Evolutionary conservation across 208 protist genomes (phyloP).

Genomic region (Crithidia expoeki): DNA sequence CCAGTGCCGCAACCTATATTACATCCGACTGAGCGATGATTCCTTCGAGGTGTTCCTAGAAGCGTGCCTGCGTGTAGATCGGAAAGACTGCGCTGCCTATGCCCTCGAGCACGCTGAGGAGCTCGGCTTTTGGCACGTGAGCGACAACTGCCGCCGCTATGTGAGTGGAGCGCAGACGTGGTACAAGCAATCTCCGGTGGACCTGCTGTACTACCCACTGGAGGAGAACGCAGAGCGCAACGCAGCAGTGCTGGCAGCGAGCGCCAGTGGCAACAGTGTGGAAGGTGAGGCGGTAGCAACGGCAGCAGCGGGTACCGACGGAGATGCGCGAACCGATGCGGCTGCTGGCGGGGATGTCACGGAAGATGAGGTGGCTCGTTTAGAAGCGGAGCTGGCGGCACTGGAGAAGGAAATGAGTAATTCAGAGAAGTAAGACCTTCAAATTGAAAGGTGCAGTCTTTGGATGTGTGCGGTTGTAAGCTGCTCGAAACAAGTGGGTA

Average conservation of each 20-base stretch:
- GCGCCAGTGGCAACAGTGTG: background rate
- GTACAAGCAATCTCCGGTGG: slow-evolving; percentile 79
- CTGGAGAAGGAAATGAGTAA: slow-evolving; percentile 59
- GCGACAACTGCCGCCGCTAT: slow-evolving; percentile 80
- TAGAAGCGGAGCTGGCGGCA: slow-evolving; percentile 85
- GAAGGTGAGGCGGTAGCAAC: slow-evolving; percentile 1
- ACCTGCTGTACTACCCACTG: slow-evolving; percentile 81
- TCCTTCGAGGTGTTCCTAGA: slow-evolving; percentile 89
- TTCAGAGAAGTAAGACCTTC: too few species aligned
- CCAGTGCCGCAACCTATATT: slow-evolving; percentile 85
- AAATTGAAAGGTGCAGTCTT: too few species aligned
- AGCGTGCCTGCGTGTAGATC: slow-evolving; percentile 87
- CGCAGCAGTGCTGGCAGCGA: slow-evolving; percentile 19
- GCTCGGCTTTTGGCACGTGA: slow-evolving; percentile 87
- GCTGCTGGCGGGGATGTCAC: slow-evolving; percentile 21
- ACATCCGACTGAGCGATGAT: slow-evolving; percentile 76
- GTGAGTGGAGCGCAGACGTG: slow-evolving; percentile 82
- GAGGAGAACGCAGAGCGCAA: slow-evolving; percentile 85
- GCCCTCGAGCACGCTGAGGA: slow-evolving; percentile 76
- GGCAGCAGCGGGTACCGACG: slow-evolving; percentile 2
- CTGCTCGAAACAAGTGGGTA: too few species aligned
- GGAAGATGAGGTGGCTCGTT: slow-evolving; percentile 78
- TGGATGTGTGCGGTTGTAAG: too few species aligned
- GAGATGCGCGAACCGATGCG: too few species aligned
- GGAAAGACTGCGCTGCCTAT: slow-evolving; percentile 86